phyloP scores from a whole-genome alignment of 306 rosid genomes.

The Dryas alaskensis region DNA sequence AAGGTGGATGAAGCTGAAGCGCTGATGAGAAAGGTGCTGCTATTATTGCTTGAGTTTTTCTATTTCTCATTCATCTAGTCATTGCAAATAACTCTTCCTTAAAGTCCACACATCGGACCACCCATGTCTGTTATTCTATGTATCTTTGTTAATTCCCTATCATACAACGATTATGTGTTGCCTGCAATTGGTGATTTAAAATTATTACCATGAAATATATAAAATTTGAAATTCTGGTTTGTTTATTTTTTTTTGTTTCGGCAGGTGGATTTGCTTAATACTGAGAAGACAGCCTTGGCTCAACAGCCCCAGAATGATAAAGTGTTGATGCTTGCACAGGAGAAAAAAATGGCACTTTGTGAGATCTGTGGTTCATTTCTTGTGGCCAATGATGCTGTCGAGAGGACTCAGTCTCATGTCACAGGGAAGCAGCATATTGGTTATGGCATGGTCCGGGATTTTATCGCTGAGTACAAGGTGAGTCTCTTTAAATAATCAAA shows the following conservation, averaged over 20 bases:
- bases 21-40: constrained; percentile 87
- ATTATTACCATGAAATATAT: constrained; percentile 9
- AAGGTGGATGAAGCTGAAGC: constrained; percentile 99
- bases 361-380: constrained; percentile 99
- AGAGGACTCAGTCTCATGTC: constrained; percentile 94
- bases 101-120: not conserved
- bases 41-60: constrained; percentile 20
- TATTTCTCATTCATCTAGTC: not conserved
- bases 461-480: constrained; percentile 80
- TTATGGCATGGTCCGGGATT: constrained; percentile 98
- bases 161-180: constrained; percentile 8
- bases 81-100: not conserved
- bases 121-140: not conserved
- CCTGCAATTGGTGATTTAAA: not conserved
- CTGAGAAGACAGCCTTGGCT: constrained; percentile 78
- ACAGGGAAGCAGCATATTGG: constrained; percentile 99
- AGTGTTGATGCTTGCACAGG: constrained; percentile 78
- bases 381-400: constrained; percentile 96
- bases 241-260: constrained; percentile 20
- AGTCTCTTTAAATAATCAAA: constrained; percentile 21
- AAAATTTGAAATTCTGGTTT: not conserved
- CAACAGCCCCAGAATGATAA: constrained; percentile 70
- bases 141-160: not conserved
- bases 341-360: constrained; percentile 98
- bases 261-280: constrained; percentile 87